Percentiles rank a stretch among this genome's conserved stretches.
Conservation (phyloP, 2,329 filamentous ascomycete species). For the Bipolaris oryzae region DNA sequence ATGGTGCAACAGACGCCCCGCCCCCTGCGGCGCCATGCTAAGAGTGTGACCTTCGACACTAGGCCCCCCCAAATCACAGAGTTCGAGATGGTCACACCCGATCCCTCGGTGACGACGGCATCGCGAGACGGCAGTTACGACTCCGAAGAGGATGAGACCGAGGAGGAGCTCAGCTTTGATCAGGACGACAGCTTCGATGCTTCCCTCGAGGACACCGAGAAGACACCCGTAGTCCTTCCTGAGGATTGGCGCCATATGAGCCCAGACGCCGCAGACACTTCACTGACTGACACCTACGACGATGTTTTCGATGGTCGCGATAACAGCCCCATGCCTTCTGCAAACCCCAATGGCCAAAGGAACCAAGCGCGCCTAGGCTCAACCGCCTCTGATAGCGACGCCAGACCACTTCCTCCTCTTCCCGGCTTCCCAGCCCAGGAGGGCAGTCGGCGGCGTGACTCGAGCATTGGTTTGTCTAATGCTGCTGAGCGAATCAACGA, state of each 20-base stretch:
- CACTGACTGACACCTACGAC: slow-evolving; percentile 61
- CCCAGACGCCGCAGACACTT: slow-evolving; percentile 65
- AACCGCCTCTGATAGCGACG: slow-evolving; percentile 76
- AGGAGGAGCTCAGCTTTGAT: slow-evolving; percentile 70
- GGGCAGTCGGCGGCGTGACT: slow-evolving; percentile 57
- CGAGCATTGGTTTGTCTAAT: slow-evolving; percentile 69
- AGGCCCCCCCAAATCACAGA: slow-evolving; percentile 94
- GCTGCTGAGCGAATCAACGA: slow-evolving; percentile 74
- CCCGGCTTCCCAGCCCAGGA: slow-evolving; percentile 70
- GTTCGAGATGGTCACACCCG: slow-evolving; percentile 97
- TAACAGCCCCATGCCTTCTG: slow-evolving; percentile 69
- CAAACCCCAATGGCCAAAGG: slow-evolving; percentile 51
- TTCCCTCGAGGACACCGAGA: slow-evolving; percentile 92
- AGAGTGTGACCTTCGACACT: slow-evolving; percentile 96
- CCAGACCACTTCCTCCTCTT: slow-evolving; percentile 84
- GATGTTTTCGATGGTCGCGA: slow-evolving; percentile 70
- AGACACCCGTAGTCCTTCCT: slow-evolving; percentile 95
- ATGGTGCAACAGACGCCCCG: slow-evolving; percentile 66
- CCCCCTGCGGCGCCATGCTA: slow-evolving; percentile 80
- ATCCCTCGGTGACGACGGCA: slow-evolving; percentile 86
- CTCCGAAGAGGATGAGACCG: slow-evolving; percentile 68
- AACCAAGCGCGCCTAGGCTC: slow-evolving; percentile 68
- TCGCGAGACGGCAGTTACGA: slow-evolving; percentile 95
- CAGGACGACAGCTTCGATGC: slow-evolving; percentile 93
- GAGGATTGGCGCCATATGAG: slow-evolving; percentile 91